These are phyloP conservation scores for Antrodiella citrinella DNA, from an alignment of 768 basidiomycete species.

Conservation along the genomic window DNA sequence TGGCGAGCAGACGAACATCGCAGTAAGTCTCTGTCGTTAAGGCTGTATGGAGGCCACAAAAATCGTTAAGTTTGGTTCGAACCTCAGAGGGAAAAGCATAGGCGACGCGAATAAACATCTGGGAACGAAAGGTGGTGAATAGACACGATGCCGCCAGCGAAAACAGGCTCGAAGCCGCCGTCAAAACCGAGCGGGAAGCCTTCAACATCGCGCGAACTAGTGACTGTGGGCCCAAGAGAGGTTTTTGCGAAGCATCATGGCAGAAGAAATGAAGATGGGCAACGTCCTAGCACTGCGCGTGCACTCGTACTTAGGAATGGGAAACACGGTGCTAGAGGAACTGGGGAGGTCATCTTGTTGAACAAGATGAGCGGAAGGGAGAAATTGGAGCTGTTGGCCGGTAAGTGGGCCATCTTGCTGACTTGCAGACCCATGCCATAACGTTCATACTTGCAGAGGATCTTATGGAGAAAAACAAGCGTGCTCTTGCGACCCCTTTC, in stretches of 20 bases:
- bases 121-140: neutral
- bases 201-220: conserved; percentile 33
- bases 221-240: conserved; percentile 48
- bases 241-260: conserved; percentile 27
- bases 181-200: neutral
- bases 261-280: conserved; percentile 41
- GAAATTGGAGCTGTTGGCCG: conserved; percentile 72
- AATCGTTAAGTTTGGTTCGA: too few species aligned
- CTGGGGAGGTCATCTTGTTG: conserved; percentile 53
- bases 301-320: conserved; percentile 70
- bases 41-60: too few species aligned
- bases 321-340: conserved; percentile 63
- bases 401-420: too few species aligned
- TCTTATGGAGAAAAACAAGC: conserved; percentile 46
- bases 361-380: conserved; percentile 66
- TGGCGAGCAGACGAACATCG: too few species aligned
- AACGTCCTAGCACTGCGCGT: conserved; percentile 58
- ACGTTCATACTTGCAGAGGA: conserved; percentile 43
- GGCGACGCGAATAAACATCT: neutral
- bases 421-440: too few species aligned
- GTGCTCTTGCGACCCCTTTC: conserved; percentile 58
- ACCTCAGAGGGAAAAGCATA: too few species aligned
- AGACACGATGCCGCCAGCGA: conserved; percentile 15
- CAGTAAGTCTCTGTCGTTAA: too few species aligned
- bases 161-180: conserved; percentile 6